Percentiles rank a stretch among this genome's conserved stretches.
Evolutionary conservation across 2,329 filamentous ascomycete species (phyloP).

Genomic region (Aureobasidium sp.): DNA sequence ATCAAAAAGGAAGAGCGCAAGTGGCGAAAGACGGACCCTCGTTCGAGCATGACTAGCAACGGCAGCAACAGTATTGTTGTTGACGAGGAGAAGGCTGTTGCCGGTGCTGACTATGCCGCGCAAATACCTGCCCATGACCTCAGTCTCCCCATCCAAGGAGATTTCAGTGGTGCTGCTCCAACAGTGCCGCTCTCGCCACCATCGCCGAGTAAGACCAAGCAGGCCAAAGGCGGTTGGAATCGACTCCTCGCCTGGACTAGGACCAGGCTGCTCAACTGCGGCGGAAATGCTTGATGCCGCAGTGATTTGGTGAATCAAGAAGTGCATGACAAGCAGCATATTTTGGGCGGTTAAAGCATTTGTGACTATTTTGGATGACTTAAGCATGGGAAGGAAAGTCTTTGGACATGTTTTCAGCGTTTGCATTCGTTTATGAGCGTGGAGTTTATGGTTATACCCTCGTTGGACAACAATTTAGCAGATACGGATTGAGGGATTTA

Average conservation of each 20-base stretch:
- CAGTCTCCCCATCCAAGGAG: constrained; percentile 26
- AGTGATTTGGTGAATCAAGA: not conserved
- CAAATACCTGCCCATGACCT: constrained; percentile 29
- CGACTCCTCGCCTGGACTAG: constrained; percentile 51
- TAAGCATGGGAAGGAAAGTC: not conserved
- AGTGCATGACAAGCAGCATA: not conserved
- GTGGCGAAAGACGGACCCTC: constrained; percentile 34
- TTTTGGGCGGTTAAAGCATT: not conserved
- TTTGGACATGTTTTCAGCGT: not conserved
- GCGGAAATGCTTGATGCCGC: constrained; percentile 17
- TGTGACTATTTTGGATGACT: not conserved
- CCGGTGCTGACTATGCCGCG: constrained; percentile 33
- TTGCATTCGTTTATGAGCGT: constrained; percentile 15
- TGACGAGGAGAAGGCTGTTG: constrained; percentile 23
- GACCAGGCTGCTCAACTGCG: constrained; percentile 48
- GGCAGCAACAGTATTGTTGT: constrained; percentile 14
- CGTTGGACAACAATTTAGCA: not conserved
- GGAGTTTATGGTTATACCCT: constrained; percentile 16
- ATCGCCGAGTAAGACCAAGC: constrained; percentile 26
- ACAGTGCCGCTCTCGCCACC: constrained; percentile 20
- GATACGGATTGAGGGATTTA: not conserved
- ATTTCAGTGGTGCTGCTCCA: constrained; percentile 28
- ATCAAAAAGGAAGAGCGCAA: constrained; percentile 38
- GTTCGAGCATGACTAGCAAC: constrained; percentile 23
- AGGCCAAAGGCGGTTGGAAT: constrained; percentile 43